Evolutionary conservation across 768 basidiomycete genomes (phyloP), one percentile per base, ranked within the genome.

Genomic region (Tulasnella sp.): DNA sequence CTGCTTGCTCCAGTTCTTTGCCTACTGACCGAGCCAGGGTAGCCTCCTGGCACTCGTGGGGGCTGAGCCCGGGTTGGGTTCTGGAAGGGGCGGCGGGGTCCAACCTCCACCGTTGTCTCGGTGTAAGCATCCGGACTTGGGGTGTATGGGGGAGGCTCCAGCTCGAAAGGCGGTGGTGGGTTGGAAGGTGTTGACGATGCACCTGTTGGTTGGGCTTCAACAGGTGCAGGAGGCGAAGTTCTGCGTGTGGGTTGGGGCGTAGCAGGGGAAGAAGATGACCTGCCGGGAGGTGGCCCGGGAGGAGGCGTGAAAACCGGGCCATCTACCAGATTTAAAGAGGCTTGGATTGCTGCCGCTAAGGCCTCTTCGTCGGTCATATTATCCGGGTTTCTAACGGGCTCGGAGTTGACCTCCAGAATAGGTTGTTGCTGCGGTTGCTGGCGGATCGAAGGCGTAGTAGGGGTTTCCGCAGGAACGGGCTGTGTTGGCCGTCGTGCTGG

Each of bases 51-150:
- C 39, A 22, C 39, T 22, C 52, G 42, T 42, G 12, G 77, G 15
- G 52, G 77, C 7, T 29, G 25, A 17, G 37, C 38, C 37, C 25
- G 49, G 3, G 40, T 36, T 3, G 29, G 34, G 19, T 40, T 39
- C 25, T 78, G 77, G 67, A 78, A 78, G 38, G 77, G 77, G 31
- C 77, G 76, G 7, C 29, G 29, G 22, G 77, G 77, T 15, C 77
- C 77, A 45, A 58, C 37, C 68, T 78, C 58, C 7, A 78, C 19
- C 17, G 75, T 69, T 52, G 49, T 52, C 49, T 52, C 49, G 19
- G 4, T 52, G 49, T 19, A 52, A 19, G 17, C 49, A 37, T 78
- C 52, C 8, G 77, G 39, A 15, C 45, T 7, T 4, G 76, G 58
- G 19, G 74, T 75, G 25, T 75, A 75, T 25, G 74, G 58, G 29